Evolutionary conservation across 169 alveolate species (phyloP).

Genomic region (Babesia bigemina): DNA sequence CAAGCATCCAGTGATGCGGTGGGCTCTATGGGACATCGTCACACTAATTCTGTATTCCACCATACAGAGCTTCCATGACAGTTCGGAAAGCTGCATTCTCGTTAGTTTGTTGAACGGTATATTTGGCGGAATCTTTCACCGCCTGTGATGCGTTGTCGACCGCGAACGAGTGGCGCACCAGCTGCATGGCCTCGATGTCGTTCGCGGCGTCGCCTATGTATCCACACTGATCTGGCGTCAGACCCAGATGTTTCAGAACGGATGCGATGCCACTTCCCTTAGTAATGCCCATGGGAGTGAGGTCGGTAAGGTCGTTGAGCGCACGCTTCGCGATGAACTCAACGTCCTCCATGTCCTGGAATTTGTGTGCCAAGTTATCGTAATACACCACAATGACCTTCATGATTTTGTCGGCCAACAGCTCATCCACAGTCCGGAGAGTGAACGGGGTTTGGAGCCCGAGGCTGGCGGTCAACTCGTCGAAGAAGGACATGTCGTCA

Average conservation of each 20-base stretch:
- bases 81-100: constrained; percentile 37
- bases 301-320: constrained; percentile 14
- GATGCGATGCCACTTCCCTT: constrained; percentile 49
- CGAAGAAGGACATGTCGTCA: constrained; percentile 21
- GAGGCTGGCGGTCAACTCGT: neutral
- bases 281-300: constrained; percentile 50
- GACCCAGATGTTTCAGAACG: constrained; percentile 22
- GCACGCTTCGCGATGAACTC: constrained; percentile 38
- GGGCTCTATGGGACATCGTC: too few species aligned
- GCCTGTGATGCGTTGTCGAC: constrained; percentile 53
- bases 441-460: neutral
- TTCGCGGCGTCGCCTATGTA: constrained; percentile 62
- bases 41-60: neutral
- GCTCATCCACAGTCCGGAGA: neutral
- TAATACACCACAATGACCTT: constrained; percentile 6
- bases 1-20: too few species aligned
- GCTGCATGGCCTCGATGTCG: constrained; percentile 56
- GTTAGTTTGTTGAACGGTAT: constrained; percentile 14
- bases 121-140: constrained; percentile 49
- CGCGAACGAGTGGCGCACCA: constrained; percentile 42
- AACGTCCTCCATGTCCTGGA: constrained; percentile 9
- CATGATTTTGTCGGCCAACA: constrained; percentile 5
- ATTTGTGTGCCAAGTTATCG: neutral
- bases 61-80: constrained; percentile 20
- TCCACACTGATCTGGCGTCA: constrained; percentile 41